These are phyloP conservation scores for Cruciata laevipes DNA, from an alignment of 257 asterid genomes.

Conservation along the genomic window DNA sequence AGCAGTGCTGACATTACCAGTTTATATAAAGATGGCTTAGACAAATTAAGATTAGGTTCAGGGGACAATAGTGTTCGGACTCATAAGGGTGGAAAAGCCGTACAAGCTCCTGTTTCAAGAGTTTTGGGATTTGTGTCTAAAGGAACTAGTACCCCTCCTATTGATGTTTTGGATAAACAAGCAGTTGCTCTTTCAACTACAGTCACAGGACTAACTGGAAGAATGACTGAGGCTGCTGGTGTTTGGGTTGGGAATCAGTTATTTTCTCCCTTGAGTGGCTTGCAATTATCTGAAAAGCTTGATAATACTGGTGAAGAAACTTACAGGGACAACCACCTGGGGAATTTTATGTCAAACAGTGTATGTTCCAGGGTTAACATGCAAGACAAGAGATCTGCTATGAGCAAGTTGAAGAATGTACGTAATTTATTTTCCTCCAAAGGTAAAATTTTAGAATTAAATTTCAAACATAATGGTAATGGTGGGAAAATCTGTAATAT, in stretches of 20 bases:
- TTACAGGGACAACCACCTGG: constrained; percentile 22
- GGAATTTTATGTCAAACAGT: constrained; percentile 22
- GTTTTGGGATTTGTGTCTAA: constrained; percentile 72
- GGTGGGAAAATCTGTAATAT: constrained; percentile 28
- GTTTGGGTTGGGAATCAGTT: constrained; percentile 54
- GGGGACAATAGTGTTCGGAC: constrained; percentile 30
- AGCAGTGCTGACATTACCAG: constrained; percentile 33
- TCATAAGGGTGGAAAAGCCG: constrained; percentile 34
- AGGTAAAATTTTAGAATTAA: constrained; percentile 25
- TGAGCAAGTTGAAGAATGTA: constrained; percentile 31
- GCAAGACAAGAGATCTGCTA: constrained; percentile 61
- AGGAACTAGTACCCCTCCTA: constrained; percentile 16
- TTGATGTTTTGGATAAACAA: constrained; percentile 25
- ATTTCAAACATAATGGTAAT: constrained; percentile 26
- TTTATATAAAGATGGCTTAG: constrained; percentile 41
- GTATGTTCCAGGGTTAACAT: constrained; percentile 19
- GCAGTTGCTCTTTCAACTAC: constrained; percentile 23
- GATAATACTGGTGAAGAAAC: constrained; percentile 43
- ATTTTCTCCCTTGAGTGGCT: constrained; percentile 58
- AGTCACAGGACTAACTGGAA: constrained; percentile 17
- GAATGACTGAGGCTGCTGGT: constrained; percentile 34
- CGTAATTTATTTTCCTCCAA: constrained; percentile 29
- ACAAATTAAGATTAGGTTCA: constrained; percentile 41
- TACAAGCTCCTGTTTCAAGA: constrained; percentile 62
- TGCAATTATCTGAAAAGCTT: constrained; percentile 38